Evolutionary conservation across 768 basidiomycete genomes (phyloP).

Genomic region (Tulasnella sp.): DNA sequence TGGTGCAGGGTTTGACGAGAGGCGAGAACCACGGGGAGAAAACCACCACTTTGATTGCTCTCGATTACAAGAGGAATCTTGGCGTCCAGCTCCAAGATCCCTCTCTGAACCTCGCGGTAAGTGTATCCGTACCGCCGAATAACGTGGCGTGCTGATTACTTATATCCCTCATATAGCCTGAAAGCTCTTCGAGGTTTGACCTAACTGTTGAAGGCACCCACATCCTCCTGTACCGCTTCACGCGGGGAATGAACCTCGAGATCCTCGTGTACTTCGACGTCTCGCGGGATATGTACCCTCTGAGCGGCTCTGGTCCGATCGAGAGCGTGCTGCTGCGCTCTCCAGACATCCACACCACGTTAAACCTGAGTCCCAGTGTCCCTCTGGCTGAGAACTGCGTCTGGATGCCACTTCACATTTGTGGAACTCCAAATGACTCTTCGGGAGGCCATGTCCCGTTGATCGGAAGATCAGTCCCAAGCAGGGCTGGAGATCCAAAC

Average conservation of each 20-base stretch:
- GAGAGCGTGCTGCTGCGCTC: neutral
- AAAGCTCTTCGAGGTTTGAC: neutral
- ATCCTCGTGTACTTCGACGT: neutral
- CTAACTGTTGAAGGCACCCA: neutral
- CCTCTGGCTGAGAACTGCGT: neutral
- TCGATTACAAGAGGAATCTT: neutral
- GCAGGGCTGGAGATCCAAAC: neutral
- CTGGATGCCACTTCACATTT: neutral
- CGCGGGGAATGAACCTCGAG: neutral
- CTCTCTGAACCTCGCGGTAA: neutral
- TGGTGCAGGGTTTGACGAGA: neutral
- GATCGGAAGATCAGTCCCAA: neutral
- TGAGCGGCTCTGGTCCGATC: neutral
- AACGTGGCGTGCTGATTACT: neutral
- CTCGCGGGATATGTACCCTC: neutral
- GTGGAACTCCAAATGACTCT: neutral
- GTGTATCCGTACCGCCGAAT: neutral
- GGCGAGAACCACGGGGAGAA: neutral
- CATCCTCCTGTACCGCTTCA: neutral
- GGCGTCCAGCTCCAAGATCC: neutral
- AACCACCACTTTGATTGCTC: neutral
- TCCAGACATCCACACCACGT: neutral
- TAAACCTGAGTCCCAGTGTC: neutral
- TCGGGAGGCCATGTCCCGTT: neutral
- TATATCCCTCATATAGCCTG: neutral